Evolutionary conservation across 345 rosid species (phyloP), one percentile per base, ranked within the genome.

Genomic region (Heritiera fomes): DNA sequence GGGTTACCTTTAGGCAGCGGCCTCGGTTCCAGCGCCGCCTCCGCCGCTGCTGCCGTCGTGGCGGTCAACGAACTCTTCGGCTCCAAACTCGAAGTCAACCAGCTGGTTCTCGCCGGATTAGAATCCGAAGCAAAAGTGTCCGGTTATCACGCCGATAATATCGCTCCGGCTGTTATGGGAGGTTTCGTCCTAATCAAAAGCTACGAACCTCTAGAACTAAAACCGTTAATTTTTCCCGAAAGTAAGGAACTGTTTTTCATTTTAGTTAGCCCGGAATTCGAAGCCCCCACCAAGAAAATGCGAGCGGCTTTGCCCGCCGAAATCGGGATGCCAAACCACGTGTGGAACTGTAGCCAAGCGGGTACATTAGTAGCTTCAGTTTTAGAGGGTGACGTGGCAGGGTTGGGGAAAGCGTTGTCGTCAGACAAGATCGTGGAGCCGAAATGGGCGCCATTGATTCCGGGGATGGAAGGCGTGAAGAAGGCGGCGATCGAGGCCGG

Each of bases 221-320:
- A 88, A 45, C 84, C 88, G 11, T 80, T 93, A 65, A 79, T 79
- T 20, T 91, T 92, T 50, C 98, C 98, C 2, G 60, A 20, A 0
- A 84, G 83, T 13, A 86, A 84, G 73, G 89, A 93, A 10, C 83
- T 93, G 34, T 83, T 88, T 73, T 95, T 93, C 77, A 91, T 93
- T 7, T 76, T 93, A 47, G 98, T 86, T 3, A 91, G 89, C 49
- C 98, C 98, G 6, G 92, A 91, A 5, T 93, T 95, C 77, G 97
- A 95, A 81, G 95, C 98, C 1, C 95, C 98, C 1, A 92, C 98
- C 5, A 91, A 95, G 90, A 93, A 93, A 80, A 95, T 95, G 98
- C 82, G 98, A 28, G 98, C 91, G 9, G 98, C 92, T 5, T 75
- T 95, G 80, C 93, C 97, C 3, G 45, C 80, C 11, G 95, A 90